A percentile compares a stretch with the other conserved stretches of the same genome.
Evolutionary conservation across 164 flowering plant genomes (phyloP).

Genomic region (Sextonia rubra): DNA sequence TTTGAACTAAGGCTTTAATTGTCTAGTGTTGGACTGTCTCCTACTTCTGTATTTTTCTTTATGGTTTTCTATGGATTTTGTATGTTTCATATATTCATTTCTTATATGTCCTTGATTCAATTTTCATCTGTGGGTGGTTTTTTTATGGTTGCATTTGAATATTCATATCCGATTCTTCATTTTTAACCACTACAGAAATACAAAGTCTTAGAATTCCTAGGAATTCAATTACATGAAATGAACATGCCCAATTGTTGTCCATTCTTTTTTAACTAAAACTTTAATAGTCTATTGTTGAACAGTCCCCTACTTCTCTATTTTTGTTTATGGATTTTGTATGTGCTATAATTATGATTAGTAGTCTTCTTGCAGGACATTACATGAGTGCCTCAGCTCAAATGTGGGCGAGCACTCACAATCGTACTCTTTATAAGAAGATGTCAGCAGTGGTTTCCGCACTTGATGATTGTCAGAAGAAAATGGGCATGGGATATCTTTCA

Average conservation of each 20-base stretch:
- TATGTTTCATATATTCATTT: neutral
- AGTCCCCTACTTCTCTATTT: neutral
- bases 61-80: neutral
- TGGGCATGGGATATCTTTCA: constrained; percentile 87
- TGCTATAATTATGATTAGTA: neutral
- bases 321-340: neutral
- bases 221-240: too few species aligned
- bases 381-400: constrained; percentile 83
- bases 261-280: neutral
- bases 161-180: too few species aligned
- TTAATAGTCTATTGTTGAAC: neutral
- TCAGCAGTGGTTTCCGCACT: constrained; percentile 57
- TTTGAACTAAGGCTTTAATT: neutral
- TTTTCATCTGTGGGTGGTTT: too few species aligned
- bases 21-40: neutral
- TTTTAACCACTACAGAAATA: too few species aligned
- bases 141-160: too few species aligned
- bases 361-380: constrained; percentile 64
- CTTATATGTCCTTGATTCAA: too few species aligned
- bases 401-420: constrained; percentile 94
- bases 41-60: neutral
- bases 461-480: constrained; percentile 58
- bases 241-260: too few species aligned
- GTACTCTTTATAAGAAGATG: constrained; percentile 58
- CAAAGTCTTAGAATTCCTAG: too few species aligned